Evolutionary conservation across 352 stramenopile species (phyloP).

Genomic region (Porosira glacialis): DNA sequence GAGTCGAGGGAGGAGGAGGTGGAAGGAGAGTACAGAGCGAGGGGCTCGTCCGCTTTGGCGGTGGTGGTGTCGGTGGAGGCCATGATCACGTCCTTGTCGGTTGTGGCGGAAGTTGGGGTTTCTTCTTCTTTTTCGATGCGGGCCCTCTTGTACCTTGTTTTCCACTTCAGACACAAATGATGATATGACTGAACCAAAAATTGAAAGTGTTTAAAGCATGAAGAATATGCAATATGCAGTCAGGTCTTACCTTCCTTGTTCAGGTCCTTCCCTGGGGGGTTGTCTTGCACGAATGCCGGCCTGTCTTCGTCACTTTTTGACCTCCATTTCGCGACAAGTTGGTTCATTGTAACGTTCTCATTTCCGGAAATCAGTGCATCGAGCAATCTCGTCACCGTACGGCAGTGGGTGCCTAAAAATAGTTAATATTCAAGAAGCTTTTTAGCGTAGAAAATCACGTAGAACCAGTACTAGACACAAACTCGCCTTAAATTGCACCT

Average conservation of each 20-base stretch:
- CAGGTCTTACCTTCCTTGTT: conserved; percentile 46
- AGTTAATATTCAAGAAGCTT: too few species aligned
- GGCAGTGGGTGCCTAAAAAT: too few species aligned
- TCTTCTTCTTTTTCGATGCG: too few species aligned
- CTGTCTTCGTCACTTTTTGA: conserved; percentile 31
- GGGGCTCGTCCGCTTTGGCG: conserved; percentile 6
- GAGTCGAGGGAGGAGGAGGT: conserved; percentile 28
- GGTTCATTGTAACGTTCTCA: conserved; percentile 51
- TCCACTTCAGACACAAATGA: too few species aligned
- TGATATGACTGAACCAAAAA: too few species aligned
- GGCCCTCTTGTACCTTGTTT: too few species aligned
- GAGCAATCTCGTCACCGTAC: conserved; percentile 60
- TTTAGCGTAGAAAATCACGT: too few species aligned
- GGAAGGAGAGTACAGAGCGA: conserved; percentile 20
- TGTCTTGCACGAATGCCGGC: conserved; percentile 58
- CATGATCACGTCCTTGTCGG: too few species aligned
- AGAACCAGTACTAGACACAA: too few species aligned
- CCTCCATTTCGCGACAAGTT: conserved; percentile 58
- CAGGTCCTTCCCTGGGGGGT: conserved; percentile 64
- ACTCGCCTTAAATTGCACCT: too few species aligned
- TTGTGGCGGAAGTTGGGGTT: too few species aligned
- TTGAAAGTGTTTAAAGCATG: too few species aligned
- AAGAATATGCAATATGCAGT: background rate
- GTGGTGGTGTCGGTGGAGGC: conserved; percentile 6
- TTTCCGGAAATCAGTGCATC: conserved; percentile 28